These are phyloP conservation scores for Conoideocrella luteorostrata DNA, from an alignment of 2,329 filamentous ascomycete genomes.

Conservation along the genomic window DNA sequence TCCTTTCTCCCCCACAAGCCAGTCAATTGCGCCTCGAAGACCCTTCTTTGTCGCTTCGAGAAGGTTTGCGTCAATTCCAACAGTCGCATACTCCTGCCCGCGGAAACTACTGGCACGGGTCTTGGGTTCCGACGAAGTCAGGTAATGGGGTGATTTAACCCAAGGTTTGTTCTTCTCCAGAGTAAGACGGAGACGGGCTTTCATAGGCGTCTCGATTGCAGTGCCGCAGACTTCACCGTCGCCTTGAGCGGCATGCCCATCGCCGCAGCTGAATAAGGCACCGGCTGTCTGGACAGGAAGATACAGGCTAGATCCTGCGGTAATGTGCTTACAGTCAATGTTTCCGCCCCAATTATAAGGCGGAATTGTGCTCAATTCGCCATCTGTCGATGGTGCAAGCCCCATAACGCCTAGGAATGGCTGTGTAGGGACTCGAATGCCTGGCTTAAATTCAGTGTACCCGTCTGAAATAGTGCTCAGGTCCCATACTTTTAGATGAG, in stretches of 20 bases:
- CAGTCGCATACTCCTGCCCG: constrained; percentile 35
- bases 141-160: constrained; percentile 41
- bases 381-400: constrained; percentile 37
- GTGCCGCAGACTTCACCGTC: constrained; percentile 50
- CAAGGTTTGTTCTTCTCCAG: constrained; percentile 39
- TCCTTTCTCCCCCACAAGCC: constrained; percentile 39
- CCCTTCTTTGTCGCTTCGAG: constrained; percentile 43
- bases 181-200: constrained; percentile 40
- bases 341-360: constrained; percentile 48
- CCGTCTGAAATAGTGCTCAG: constrained; percentile 19
- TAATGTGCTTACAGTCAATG: constrained; percentile 45
- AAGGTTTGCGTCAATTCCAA: constrained; percentile 41
- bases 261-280: constrained; percentile 47
- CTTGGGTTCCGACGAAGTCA: constrained; percentile 24
- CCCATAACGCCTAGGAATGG: constrained; percentile 49
- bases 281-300: constrained; percentile 43
- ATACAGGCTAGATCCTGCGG: constrained; percentile 38
- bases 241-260: constrained; percentile 48
- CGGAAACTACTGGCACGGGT: constrained; percentile 12
- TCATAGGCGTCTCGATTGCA: constrained; percentile 49
- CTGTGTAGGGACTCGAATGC: constrained; percentile 40
- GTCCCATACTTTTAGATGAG: constrained; percentile 42
- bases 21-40: constrained; percentile 39
- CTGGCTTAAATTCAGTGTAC: constrained; percentile 37
- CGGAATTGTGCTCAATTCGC: constrained; percentile 42